phyloP scores from a whole-genome alignment of 1,139 yeast genomes.

The Hanseniaspora sp. region DNA sequence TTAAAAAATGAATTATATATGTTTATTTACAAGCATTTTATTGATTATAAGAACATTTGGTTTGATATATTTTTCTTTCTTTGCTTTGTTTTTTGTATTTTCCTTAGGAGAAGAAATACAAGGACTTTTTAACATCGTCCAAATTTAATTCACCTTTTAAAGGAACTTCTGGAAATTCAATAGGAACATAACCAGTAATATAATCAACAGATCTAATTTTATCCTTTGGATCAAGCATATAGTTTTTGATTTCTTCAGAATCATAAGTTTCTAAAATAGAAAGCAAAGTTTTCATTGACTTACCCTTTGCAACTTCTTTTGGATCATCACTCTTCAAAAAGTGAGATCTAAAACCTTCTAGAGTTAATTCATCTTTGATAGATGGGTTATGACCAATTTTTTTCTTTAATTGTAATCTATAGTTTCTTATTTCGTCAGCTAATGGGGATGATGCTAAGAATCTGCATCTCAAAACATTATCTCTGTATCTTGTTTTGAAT shows the following conservation, averaged over 20 bases:
- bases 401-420: conserved; percentile 41
- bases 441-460: conserved; percentile 45
- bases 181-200: conserved; percentile 43
- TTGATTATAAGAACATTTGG: neutral
- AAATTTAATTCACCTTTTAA: conserved; percentile 79
- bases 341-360: conserved; percentile 55
- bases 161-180: conserved; percentile 66
- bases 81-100: neutral
- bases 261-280: conserved; percentile 40
- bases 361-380: conserved; percentile 58
- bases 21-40: neutral
- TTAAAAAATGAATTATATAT: neutral
- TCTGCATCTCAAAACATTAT: conserved; percentile 50
- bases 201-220: conserved; percentile 26
- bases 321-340: conserved; percentile 46
- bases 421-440: conserved; percentile 41
- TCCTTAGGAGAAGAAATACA: conserved; percentile 55
- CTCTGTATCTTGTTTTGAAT: conserved; percentile 67
- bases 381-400: conserved; percentile 50
- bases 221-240: conserved; percentile 27
- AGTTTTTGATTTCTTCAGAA: conserved; percentile 23
- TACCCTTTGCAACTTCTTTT: conserved; percentile 41
- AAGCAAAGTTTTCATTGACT: conserved; percentile 60
- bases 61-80: no score
- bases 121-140: conserved; percentile 53